Evolutionary conservation across 352 stramenopile genomes (phyloP).

Genomic region (Phytopythium sindhum): DNA sequence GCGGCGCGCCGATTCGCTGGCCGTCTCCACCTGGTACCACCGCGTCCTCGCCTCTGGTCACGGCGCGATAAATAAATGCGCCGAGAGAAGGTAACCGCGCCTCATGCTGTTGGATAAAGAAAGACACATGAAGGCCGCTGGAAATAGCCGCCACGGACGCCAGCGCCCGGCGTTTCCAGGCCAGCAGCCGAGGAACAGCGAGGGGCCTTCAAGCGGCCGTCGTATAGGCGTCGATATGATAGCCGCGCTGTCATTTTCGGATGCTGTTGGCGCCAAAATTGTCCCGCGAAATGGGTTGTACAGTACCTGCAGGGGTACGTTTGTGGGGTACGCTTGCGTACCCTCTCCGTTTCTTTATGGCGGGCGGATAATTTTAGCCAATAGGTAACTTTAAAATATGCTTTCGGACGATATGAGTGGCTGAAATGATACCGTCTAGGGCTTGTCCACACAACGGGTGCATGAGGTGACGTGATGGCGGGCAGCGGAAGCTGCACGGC

Average conservation of each 20-base stretch:
- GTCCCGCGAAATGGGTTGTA: too few species aligned
- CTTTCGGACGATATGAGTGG: background rate
- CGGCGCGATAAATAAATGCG: background rate
- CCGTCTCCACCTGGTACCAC: background rate
- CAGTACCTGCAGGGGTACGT: too few species aligned
- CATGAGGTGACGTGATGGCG: background rate
- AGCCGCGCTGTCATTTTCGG: background rate
- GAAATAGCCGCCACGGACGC: background rate
- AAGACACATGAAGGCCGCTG: background rate
- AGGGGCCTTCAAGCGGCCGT: background rate
- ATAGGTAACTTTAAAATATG: background rate
- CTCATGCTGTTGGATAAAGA: background rate
- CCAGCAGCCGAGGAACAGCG: background rate
- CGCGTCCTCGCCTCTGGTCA: background rate
- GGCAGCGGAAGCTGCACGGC: background rate
- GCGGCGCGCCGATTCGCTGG: conserved; percentile 7
- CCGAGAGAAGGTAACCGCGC: background rate
- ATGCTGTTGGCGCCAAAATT: background rate
- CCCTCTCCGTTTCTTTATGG: background rate
- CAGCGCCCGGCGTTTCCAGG: background rate
- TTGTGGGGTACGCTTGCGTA: background rate
- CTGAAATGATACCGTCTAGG: too few species aligned
- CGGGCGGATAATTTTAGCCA: background rate
- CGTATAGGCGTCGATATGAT: background rate
- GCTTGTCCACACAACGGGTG: background rate